Base-by-base conservation (phyloP, 805 yeast species). In the Pichia rugopelliculosa region DNA sequence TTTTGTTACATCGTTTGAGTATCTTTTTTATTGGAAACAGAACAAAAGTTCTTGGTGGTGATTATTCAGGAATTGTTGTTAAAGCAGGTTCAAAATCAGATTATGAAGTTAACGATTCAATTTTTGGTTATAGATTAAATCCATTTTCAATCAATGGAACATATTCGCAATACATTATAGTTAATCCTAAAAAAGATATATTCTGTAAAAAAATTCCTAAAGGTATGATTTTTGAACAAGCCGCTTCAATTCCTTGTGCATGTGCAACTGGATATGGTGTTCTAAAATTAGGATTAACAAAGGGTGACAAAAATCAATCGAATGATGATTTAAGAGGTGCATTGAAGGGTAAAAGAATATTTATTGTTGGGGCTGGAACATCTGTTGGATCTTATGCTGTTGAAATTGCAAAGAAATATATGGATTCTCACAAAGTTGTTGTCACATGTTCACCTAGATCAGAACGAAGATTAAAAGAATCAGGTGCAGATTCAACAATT, bases 311-410 rank as follows among this genome's bases (percentile, higher is more conserved):
- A 6, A 40, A 4, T 5, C 5, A 40, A 15, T 5, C 23, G n/a
- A 25, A 25, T 1, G 33, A 42, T 17, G 11, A 18, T 20, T 13
- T 36, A 6, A 12, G 26, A 38, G 36, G 34, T 44, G 55, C 41
- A 24, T 57, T 37, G 20, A 39, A 25, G 3, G 67, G 68, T 12
- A 68, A 70, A 10, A 73, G 71, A 48, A 74, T 84, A 4, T 68
- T 84, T 40, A 72, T 87, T 21, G 65, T 84, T 39, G 95, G 95
- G 27, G 93, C 84, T 24, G 80, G 84, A 6, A 79, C 93, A 2
- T 66, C 82, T 13, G 88, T 83, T 12, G 88, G 89, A 20, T 59
- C 72, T 25, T 72, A 69, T 51, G 70, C 73, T 3, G 66, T 78
- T 26, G 86, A 80, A 59, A 60, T 84, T 34, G 77, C 82, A 11